phyloP scores from a whole-genome alignment of 2,329 filamentous ascomycete genomes.

The Davidsoniella virescens region DNA sequence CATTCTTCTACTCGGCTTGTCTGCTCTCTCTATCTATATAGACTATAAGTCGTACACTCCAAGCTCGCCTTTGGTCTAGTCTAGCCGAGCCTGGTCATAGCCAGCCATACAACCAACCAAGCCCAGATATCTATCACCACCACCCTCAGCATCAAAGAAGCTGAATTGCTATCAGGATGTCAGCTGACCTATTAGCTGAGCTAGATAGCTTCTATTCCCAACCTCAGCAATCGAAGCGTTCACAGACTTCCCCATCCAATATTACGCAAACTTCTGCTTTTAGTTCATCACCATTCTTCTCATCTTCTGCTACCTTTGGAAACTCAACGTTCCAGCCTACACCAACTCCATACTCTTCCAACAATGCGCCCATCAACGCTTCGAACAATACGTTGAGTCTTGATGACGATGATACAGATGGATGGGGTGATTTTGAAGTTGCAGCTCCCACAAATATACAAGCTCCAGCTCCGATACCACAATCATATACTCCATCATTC shows the following conservation, averaged over 20 bases:
- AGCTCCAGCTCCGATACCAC: neutral
- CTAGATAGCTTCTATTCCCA: constrained; percentile 35
- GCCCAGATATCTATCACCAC: no score
- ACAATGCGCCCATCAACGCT: neutral
- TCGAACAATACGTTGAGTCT: neutral
- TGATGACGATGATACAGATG: constrained; percentile 38
- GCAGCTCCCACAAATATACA: constrained; percentile 19
- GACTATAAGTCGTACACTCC: no score
- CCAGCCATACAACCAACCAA: no score
- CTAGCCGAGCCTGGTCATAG: no score
- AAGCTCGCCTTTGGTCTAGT: no score
- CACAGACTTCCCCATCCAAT: neutral
- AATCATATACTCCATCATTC: neutral
- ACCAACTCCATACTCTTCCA: neutral
- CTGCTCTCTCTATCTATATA: no score
- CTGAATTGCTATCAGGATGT: constrained; percentile 28
- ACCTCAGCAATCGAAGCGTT: constrained; percentile 15
- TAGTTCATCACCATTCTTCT: neutral
- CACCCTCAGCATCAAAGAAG: no score
- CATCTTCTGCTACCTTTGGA: constrained; percentile 15
- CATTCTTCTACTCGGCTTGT: no score
- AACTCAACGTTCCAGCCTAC: constrained; percentile 14
- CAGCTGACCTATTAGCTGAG: constrained; percentile 48
- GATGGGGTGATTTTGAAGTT: constrained; percentile 53
- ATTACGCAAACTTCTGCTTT: neutral